phyloP scores from a whole-genome alignment of 192 early-diverging fungal species.

The Linnemannia exigua region DNA sequence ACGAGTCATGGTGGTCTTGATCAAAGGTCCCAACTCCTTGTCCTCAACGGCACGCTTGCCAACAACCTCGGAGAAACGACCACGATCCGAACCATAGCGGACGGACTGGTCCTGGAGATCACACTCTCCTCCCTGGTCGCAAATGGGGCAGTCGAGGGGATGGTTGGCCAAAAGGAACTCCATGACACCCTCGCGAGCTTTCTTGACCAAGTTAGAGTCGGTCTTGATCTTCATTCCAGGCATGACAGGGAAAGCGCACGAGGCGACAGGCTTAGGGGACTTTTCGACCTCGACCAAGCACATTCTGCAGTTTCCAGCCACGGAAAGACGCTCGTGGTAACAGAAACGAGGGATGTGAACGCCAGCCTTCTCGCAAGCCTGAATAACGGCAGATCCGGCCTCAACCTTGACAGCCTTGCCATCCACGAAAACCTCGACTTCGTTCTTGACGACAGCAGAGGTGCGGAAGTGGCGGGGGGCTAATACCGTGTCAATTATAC shows the following conservation, averaged over 20 bases:
- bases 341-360: conserved; percentile 88
- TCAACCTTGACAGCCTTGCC: conserved; percentile 92
- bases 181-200: conserved; percentile 95
- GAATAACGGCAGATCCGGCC: conserved; percentile 94
- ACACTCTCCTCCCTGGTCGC: conserved; percentile 99
- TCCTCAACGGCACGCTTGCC: conserved; percentile 98
- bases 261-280: conserved; percentile 95
- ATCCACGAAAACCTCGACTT: conserved; percentile 93
- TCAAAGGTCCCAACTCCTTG: conserved; percentile 96
- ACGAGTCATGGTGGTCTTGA: conserved; percentile 97
- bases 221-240: conserved; percentile 99
- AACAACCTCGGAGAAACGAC: conserved; percentile 84
- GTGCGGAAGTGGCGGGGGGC: conserved; percentile 60
- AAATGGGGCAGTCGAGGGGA: conserved; percentile 98
- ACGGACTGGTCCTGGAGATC: conserved; percentile 99
- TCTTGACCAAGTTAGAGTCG: conserved; percentile 93
- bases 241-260: conserved; percentile 97
- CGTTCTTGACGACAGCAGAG: conserved; percentile 65
- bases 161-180: conserved; percentile 97
- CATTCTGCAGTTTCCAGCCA: conserved; percentile 99
- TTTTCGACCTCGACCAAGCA: conserved; percentile 98
- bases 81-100: conserved; percentile 95
- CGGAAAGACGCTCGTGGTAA: conserved; percentile 84
- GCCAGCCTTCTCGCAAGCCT: conserved; percentile 97
- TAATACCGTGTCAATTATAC: conserved; percentile 9